These are phyloP conservation scores for Neonothopanus nambi DNA, from an alignment of 1,284 basidiomycete genomes.

Conservation along the genomic window DNA sequence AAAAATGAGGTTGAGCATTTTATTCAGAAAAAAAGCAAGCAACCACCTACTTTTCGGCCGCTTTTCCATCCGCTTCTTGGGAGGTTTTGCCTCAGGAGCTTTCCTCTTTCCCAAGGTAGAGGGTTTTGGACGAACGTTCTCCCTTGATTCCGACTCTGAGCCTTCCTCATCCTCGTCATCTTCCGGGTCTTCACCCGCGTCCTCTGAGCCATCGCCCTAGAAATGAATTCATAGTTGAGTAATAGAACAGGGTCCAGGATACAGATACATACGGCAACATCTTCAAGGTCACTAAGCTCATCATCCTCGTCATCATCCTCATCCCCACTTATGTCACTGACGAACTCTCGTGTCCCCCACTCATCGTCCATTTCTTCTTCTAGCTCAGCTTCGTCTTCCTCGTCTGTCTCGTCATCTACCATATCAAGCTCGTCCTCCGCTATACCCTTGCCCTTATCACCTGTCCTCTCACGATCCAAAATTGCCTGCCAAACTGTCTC, in stretches of 20 bases:
- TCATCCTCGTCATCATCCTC: slow-evolving; percentile 50
- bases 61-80: slow-evolving; percentile 55
- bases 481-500: slow-evolving; percentile 95
- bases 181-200: slow-evolving; percentile 30
- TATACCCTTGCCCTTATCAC: slow-evolving; percentile 39
- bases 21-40: slow-evolving; percentile 5
- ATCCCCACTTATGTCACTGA: slow-evolving; percentile 77
- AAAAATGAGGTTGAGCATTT: slow-evolving; percentile 19
- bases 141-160: slow-evolving; percentile 24
- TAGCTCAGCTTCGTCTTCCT: slow-evolving; percentile 63
- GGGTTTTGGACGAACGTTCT: slow-evolving; percentile 40
- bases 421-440: slow-evolving; percentile 52
- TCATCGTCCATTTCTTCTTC: slow-evolving; percentile 61
- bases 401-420: slow-evolving; percentile 41
- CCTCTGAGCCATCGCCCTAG: slow-evolving; percentile 26
- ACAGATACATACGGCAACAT: slow-evolving; percentile 48
- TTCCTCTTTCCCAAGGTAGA: slow-evolving; percentile 69
- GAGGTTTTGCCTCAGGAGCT: slow-evolving; percentile 41
- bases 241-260: slow-evolving; percentile 2
- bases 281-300: slow-evolving; percentile 74
- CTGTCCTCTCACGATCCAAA: slow-evolving; percentile 75
- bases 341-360: slow-evolving; percentile 80
- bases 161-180: slow-evolving; percentile 41
- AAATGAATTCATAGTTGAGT: slow-evolving; percentile 27
- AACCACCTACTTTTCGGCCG: slow-evolving; percentile 28